Evolutionary conservation across 805 yeast genomes (phyloP).

Genomic region (Barnettozyma salicaria): DNA sequence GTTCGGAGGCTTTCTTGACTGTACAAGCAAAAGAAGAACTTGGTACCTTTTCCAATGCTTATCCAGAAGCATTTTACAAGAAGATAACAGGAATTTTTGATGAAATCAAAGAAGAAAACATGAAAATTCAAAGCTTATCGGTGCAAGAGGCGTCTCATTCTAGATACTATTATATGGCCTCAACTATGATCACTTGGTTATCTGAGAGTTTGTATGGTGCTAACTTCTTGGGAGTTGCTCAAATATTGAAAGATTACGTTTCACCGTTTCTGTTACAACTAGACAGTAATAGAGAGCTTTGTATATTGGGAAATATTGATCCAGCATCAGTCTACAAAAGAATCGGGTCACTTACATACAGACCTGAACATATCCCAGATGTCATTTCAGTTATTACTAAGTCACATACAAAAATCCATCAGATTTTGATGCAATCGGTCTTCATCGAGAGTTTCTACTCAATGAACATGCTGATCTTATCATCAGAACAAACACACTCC

Average conservation of each 20-base stretch:
- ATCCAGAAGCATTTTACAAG: conserved; percentile 29
- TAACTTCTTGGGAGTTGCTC: conserved; percentile 46
- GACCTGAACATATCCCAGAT: conserved; percentile 35
- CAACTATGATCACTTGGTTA: conserved; percentile 61
- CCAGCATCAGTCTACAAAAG: conserved; percentile 44
- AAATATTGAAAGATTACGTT: conserved; percentile 44
- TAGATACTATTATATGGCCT: conserved; percentile 54
- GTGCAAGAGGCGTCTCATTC: conserved; percentile 56
- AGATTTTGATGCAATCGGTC: conserved; percentile 57
- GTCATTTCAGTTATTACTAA: conserved; percentile 38
- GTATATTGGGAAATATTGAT: conserved; percentile 57
- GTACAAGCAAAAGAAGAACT: conserved; percentile 32
- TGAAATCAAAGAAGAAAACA: conserved; percentile 37
- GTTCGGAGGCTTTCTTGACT: conserved; percentile 35
- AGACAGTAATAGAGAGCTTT: conserved; percentile 69
- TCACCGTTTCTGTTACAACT: conserved; percentile 66
- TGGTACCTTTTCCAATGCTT: conserved; percentile 29
- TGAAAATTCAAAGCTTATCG: conserved; percentile 27
- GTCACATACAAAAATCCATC: conserved; percentile 46
- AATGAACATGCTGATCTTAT: conserved; percentile 54
- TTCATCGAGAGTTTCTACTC: conserved; percentile 68
- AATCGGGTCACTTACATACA: conserved; percentile 43
- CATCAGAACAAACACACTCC: conserved; percentile 37
- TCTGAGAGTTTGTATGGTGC: conserved; percentile 48
- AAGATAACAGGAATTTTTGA: conserved; percentile 40